Evolutionary conservation across 345 rosid species (phyloP).

Genomic region (Hevea brasiliensis): DNA sequence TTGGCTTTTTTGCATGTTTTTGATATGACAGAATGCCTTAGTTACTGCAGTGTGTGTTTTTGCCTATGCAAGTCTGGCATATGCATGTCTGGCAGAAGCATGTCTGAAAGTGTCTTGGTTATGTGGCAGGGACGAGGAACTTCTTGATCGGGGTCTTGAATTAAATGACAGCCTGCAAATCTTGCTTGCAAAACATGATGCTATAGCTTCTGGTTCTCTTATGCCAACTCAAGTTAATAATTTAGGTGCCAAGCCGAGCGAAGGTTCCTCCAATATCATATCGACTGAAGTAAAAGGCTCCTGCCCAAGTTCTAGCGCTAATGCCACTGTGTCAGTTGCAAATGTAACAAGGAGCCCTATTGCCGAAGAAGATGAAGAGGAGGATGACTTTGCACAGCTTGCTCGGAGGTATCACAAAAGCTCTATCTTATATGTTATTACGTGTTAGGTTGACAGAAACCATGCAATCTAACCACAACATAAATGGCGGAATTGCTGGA

Average conservation of each 20-base stretch:
- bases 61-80: background rate
- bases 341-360: slow-evolving; percentile 39
- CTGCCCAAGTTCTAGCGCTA: slow-evolving; percentile 41
- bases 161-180: slow-evolving; percentile 77
- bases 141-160: slow-evolving; percentile 83
- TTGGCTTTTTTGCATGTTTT: slow-evolving; percentile 5
- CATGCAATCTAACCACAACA: too few species aligned
- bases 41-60: background rate
- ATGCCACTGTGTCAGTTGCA: slow-evolving; percentile 41
- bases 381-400: slow-evolving; percentile 92
- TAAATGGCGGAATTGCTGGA: background rate
- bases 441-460: too few species aligned
- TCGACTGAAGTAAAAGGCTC: slow-evolving; percentile 50
- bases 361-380: slow-evolving; percentile 90
- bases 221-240: slow-evolving; percentile 41
- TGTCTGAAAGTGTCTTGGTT: slow-evolving; percentile 18
- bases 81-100: too few species aligned
- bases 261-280: slow-evolving; percentile 38
- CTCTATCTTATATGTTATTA: background rate
- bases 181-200: slow-evolving; percentile 79
- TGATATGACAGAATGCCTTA: background rate
- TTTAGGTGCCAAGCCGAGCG: slow-evolving; percentile 35
- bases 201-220: slow-evolving; percentile 79
- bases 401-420: slow-evolving; percentile 68
- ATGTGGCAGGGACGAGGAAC: slow-evolving; percentile 80